Base-by-base conservation (phyloP, 2,329 filamentous ascomycete species). In the Intubia oerlemansii region DNA sequence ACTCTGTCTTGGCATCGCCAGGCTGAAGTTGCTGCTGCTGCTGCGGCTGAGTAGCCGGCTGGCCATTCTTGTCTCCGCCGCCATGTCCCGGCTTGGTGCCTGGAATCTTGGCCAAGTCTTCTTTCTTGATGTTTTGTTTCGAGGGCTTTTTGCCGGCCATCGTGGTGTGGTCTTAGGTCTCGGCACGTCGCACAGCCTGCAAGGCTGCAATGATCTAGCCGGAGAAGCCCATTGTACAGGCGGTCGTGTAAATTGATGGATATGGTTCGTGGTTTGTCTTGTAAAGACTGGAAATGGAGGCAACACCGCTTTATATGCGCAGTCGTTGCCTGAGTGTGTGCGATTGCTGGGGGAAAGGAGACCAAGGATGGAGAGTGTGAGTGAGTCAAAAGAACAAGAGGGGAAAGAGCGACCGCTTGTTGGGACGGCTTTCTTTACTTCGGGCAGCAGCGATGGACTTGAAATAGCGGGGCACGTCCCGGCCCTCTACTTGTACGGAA, bases 81-180 rank as follows among this genome's bases (percentile, higher is more conserved):
- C n/a, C n/a, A n/a, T n/a, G n/a, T n/a, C n/a, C n/a, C n/a, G n/a
- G 48, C 39, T 52, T 53, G 38, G 64, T 54, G 36, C 57, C 61
- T 33, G 62, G 57, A 39, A 62, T 62, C 42, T 49, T 61, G 43
- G 58, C 47, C 42, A 60, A 50, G 48, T 34, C 38, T 30, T 57
- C 48, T 38, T 53, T 51, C 27, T 45, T 38, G 25, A 23, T 32
- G 33, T 32, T 35, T 33, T 34, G 15, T 32, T 43, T 48, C 32
- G 52, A 52, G 38, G 56, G 52, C 48, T 53, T 53, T 49, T 64
- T 66, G 62, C 56, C 52, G 48, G 62, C 57, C 62, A 68, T 67
- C 28, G 41, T 51, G 41, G n/a, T 17, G 35, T 35, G 29, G 37
- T 35, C 33, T 33, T 34, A 31, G 35, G 32, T 32, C 30, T 34